Base-by-base conservation (phyloP, 2,329 filamentous ascomycete species). In the Colletotrichum siamense region DNA sequence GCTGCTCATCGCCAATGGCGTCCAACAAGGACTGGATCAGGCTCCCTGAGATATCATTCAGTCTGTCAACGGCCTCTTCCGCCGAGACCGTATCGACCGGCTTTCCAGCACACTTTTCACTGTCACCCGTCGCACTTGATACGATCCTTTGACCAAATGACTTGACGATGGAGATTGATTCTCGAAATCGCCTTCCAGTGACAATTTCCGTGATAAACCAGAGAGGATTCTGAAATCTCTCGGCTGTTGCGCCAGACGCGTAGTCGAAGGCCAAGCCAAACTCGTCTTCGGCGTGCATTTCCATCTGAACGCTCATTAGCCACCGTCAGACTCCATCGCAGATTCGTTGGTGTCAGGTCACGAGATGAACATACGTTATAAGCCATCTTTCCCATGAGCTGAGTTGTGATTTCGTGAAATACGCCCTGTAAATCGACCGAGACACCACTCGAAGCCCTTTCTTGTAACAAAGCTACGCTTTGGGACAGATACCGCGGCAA, bases 311-410 rank as follows among this genome's bases (percentile, higher is more conserved):
- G n/a, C 28, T 13, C n/a, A 24, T 64, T 34, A 64, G 22, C 32
- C n/a, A 64, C n/a, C n/a, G 34, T 36, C 24, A 28, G 28, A 26
- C 16, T 15, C 10, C 13, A 32, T 32, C 55, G 22, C 55, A 28
- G 26, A 18, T 52, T 66, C 30, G 32, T 28, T 12, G 9, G 5
- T 16, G 28, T 10, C 3, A 28, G 10, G 36, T 55, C 24, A 30
- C 26, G 24, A n/a, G 10, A 66, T 26, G 22, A 9, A 32, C 73
- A 79, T 81, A 87, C 88, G 80, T 92, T 90, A 79, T 94, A 94
- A 16, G 92, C 92, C 90, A 93, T 92, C 77, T 88, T 88, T n/a
- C 92, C 92, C 90, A 94, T 93, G 28, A 94, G 81, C 74, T 91
- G 88, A 26, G 92, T 93, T 2, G 92, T 94, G 62, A 94, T 88